Conservation (phyloP, 2,329 filamentous ascomycete genomes). For the Dactylellina cionopaga region DNA sequence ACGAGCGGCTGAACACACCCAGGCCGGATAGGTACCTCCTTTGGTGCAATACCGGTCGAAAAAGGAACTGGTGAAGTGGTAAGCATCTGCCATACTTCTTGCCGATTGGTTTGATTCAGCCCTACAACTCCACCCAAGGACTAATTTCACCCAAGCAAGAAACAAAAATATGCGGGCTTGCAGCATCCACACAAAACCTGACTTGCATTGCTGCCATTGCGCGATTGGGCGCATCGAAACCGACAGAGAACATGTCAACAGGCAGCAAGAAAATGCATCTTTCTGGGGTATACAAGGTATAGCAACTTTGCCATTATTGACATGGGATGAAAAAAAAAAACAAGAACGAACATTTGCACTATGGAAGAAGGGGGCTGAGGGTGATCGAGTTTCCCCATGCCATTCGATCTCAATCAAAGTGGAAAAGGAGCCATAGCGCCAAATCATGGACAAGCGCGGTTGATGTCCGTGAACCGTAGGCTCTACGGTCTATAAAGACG, state of each 20-base stretch:
- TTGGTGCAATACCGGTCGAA: no score
- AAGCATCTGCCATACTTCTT: slow-evolving; percentile 16
- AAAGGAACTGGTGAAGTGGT: no score
- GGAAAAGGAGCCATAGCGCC: not conserved
- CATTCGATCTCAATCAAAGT: not conserved
- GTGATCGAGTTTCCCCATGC: not conserved
- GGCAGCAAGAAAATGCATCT: slow-evolving; percentile 7
- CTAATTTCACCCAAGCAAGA: slow-evolving; percentile 33
- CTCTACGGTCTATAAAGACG: slow-evolving; percentile 17
- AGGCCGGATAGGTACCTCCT: no score
- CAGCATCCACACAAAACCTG: no score
- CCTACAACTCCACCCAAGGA: slow-evolving; percentile 39
- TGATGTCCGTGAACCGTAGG: slow-evolving; percentile 1
- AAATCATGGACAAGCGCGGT: no score
- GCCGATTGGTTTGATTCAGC: slow-evolving; percentile 44
- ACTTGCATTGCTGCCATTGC: slow-evolving; percentile 25
- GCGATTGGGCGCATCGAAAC: not conserved
- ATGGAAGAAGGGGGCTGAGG: not conserved
- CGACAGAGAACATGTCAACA: slow-evolving; percentile 1
- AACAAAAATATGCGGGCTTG: slow-evolving; percentile 33
- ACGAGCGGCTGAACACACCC: slow-evolving; percentile 28
- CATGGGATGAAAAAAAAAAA: slow-evolving; percentile 26
- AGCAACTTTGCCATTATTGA: slow-evolving; percentile 49
- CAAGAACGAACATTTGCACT: slow-evolving; percentile 4
- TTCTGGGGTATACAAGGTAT: slow-evolving; percentile 25